Base-by-base conservation (phyloP, 179 eudicot species). In the Silene vulgaris region DNA sequence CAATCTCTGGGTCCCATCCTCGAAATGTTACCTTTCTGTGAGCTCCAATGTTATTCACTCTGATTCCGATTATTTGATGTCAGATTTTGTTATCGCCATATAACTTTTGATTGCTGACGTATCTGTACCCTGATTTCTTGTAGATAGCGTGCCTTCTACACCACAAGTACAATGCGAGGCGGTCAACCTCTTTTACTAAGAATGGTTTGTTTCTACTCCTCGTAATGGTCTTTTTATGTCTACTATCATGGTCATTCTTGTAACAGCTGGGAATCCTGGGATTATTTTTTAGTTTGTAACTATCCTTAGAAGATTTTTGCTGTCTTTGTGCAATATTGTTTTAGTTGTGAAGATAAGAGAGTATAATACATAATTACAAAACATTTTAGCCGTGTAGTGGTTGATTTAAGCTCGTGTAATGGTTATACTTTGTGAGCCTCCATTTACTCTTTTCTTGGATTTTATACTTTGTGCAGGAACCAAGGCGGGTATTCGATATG, bases 1-100 rank as follows among this genome's bases (percentile, higher is more conserved):
- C 62, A 92, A 92, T 77, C 90, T 92, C 56, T 92, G 97, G 97
- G 86, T 92, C 70, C 96, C 97, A 63, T 92, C 97, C 26, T 80
- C 90, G n/a, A 88, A 89, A 82, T 92, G 97, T 80, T 78, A 82
- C 50, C 81, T 86, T 54, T 92, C 96, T 70, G 97, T 92, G 84
- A 92, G 94, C 80, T 20, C 79, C 35, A 17, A 29, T 60, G 16
- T 20, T 1, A 12, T 17, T 12, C 26, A 23, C 26, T 23, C 26
- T 23, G 26, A 23, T 23, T 60, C 63, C 17, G 56, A 19, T 57
- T 11, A 45, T 16, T 21, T 23, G 50, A 59, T 59, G 6, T 12
- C 37, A 11, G 2, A 14, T 5, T 65, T n/a, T 37, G 13, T 21
- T 11, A 23, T 74, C 3, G 7, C 14, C 11, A 17, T 72, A 61